phyloP scores from a whole-genome alignment of 768 basidiomycete species.

The Boletus huronensis region DNA sequence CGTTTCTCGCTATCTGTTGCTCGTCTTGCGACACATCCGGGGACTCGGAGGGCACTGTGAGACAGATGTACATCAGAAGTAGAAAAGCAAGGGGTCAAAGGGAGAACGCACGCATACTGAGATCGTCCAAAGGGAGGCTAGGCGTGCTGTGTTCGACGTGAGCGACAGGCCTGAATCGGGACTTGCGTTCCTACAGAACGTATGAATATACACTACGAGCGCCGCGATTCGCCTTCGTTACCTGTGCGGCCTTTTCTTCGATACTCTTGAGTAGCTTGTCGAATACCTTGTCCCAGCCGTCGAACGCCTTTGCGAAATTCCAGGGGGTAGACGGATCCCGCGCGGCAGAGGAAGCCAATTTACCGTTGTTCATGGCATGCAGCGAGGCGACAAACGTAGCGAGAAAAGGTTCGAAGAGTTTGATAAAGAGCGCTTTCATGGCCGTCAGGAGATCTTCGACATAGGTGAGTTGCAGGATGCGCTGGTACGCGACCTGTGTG shows the following conservation, averaged over 20 bases:
- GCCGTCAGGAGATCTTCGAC: slow-evolving; percentile 83
- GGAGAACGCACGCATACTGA: slow-evolving; percentile 47
- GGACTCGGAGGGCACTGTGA: slow-evolving; percentile 45
- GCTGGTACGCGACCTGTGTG: slow-evolving; percentile 87
- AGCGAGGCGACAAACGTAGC: slow-evolving; percentile 80
- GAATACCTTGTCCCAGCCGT: slow-evolving; percentile 80
- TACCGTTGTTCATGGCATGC: slow-evolving; percentile 54
- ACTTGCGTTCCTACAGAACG: slow-evolving; percentile 61
- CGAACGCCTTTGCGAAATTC: slow-evolving; percentile 69
- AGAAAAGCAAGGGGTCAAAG: neutral
- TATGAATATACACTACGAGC: slow-evolving; percentile 1
- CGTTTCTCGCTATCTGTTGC: slow-evolving; percentile 89
- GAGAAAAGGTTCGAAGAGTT: slow-evolving; percentile 82
- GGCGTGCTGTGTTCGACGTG: slow-evolving; percentile 36
- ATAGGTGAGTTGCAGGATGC: slow-evolving; percentile 91
- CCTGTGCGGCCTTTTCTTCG: slow-evolving; percentile 73
- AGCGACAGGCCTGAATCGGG: slow-evolving; percentile 47
- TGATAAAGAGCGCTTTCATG: slow-evolving; percentile 81
- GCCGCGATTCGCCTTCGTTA: slow-evolving; percentile 25
- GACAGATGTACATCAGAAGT: neutral
- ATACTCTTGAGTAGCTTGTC: slow-evolving; percentile 70
- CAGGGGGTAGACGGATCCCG: slow-evolving; percentile 43
- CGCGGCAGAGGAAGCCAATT: slow-evolving; percentile 32
- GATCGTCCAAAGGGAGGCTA: slow-evolving; percentile 54
- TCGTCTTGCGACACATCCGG: slow-evolving; percentile 63